These are phyloP conservation scores for Amaranthus hypochondriacus DNA, from an alignment of 148 eudicot species.

Conservation along the genomic window DNA sequence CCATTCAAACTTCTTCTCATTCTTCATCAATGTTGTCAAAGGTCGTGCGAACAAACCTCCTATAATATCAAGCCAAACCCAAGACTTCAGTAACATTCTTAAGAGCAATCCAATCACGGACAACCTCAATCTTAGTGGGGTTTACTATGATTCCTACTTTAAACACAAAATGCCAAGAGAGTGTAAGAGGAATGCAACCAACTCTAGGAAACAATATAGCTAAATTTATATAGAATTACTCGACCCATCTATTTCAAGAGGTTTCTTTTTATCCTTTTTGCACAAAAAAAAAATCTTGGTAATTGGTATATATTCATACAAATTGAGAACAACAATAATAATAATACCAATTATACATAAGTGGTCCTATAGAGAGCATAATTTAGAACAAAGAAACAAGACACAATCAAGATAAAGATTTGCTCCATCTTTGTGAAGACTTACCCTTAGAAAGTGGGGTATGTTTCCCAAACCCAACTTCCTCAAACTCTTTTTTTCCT, in stretches of 20 bases:
- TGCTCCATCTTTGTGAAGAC: slow-evolving; percentile 51
- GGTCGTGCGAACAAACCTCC: too few species aligned
- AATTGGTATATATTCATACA: background rate
- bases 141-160: too few species aligned
- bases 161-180: too few species aligned
- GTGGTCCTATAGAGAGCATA: background rate
- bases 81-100: too few species aligned
- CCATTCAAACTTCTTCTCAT: too few species aligned
- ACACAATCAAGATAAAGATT: slow-evolving; percentile 45
- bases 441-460: slow-evolving; percentile 39
- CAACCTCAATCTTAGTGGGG: too few species aligned
- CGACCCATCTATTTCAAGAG: background rate
- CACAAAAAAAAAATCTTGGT: background rate
- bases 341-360: background rate
- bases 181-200: too few species aligned
- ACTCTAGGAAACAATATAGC: too few species aligned
- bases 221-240: too few species aligned
- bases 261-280: background rate
- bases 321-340: background rate
- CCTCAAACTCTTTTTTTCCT: slow-evolving; percentile 25
- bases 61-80: too few species aligned
- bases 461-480: slow-evolving; percentile 33
- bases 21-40: too few species aligned
- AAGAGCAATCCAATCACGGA: too few species aligned
- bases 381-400: background rate